These are phyloP conservation scores for Cercospora citrullina DNA, from an alignment of 2,329 filamentous ascomycete species.

Conservation along the genomic window DNA sequence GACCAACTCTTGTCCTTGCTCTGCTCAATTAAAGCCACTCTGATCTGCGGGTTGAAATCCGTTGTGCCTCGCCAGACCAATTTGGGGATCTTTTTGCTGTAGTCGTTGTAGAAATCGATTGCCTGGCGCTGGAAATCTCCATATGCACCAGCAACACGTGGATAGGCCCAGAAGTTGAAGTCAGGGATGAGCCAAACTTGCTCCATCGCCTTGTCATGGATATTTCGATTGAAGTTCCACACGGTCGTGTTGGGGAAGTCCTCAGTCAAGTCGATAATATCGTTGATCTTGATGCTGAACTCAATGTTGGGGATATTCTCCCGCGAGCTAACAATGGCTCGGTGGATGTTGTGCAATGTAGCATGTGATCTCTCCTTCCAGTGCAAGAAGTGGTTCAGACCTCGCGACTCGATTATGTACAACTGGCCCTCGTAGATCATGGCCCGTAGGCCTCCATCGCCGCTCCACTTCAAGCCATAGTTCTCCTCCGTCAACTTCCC, in stretches of 20 bases:
- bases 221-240: slow-evolving; percentile 44
- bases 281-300: slow-evolving; percentile 52
- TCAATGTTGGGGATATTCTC: slow-evolving; percentile 50
- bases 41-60: slow-evolving; percentile 37
- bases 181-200: slow-evolving; percentile 54
- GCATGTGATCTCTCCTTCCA: slow-evolving; percentile 40
- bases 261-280: slow-evolving; percentile 43
- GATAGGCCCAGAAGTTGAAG: slow-evolving; percentile 57
- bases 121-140: slow-evolving; percentile 31
- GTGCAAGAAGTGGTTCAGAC: slow-evolving; percentile 35
- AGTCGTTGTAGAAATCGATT: slow-evolving; percentile 30
- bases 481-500: slow-evolving; percentile 34
- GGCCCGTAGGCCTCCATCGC: slow-evolving; percentile 38
- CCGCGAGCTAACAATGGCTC: slow-evolving; percentile 48
- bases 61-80: slow-evolving; percentile 52
- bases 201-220: slow-evolving; percentile 37
- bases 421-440: slow-evolving; percentile 42
- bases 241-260: slow-evolving; percentile 39
- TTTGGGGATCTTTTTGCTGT: slow-evolving; percentile 47
- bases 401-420: slow-evolving; percentile 40
- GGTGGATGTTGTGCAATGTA: slow-evolving; percentile 51
- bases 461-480: slow-evolving; percentile 35
- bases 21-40: slow-evolving; percentile 36
- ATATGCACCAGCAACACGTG: slow-evolving; percentile 31
- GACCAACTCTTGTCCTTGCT: slow-evolving; percentile 46